Conservation (phyloP, 2,329 filamentous ascomycete species). For the Aureobasidium leucospermi region DNA sequence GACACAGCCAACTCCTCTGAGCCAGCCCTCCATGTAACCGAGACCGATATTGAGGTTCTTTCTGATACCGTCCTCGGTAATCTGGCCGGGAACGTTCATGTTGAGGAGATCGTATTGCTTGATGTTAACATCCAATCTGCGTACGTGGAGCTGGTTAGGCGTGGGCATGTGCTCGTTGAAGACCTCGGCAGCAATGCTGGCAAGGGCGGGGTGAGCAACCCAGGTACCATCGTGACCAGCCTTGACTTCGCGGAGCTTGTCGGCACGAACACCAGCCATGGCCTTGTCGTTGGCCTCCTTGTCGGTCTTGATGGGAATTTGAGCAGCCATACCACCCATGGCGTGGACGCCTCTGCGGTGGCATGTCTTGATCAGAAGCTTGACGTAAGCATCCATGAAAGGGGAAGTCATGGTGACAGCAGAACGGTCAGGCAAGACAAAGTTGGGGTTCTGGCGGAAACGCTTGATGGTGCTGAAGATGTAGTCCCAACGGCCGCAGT, state of each 20-base stretch:
- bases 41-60: slow-evolving; percentile 98
- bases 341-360: slow-evolving; percentile 95
- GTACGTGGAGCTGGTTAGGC: slow-evolving; percentile 88
- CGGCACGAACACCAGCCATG: slow-evolving; percentile 85
- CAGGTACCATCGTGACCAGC: slow-evolving; percentile 95
- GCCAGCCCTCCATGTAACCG: slow-evolving; percentile 98
- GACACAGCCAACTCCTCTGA: slow-evolving; percentile 88
- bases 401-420: slow-evolving; percentile 95
- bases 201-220: slow-evolving; percentile 94
- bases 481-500: slow-evolving; percentile 99
- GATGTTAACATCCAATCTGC: slow-evolving; percentile 82
- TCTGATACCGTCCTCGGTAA: slow-evolving; percentile 91
- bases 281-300: slow-evolving; percentile 83
- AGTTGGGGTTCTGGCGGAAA: slow-evolving; percentile 89
- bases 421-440: slow-evolving; percentile 85
- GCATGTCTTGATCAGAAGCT: slow-evolving; percentile 96
- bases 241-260: slow-evolving; percentile 92
- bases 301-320: slow-evolving; percentile 98
- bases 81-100: slow-evolving; percentile 89
- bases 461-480: slow-evolving; percentile 99
- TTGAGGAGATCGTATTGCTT: slow-evolving; percentile 87
- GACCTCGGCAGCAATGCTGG: slow-evolving; percentile 77
- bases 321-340: slow-evolving; percentile 97
- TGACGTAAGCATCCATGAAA: slow-evolving; percentile 97
- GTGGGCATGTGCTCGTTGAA: slow-evolving; percentile 99